Base-by-base conservation (phyloP, 2,329 filamentous ascomycete species). In the Acarospora socialis region DNA sequence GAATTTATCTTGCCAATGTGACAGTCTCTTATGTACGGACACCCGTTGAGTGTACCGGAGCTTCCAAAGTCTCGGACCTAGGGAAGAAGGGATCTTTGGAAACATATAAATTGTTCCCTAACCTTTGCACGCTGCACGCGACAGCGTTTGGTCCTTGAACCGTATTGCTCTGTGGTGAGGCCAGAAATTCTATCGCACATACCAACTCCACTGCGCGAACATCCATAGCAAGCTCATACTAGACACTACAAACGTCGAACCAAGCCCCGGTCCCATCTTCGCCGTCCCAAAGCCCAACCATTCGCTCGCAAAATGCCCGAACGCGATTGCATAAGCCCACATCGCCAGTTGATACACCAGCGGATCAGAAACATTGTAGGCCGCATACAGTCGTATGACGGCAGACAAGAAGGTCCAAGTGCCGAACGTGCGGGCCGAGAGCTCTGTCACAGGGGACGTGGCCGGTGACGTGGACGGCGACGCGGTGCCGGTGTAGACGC, bases 331-430 rank as follows among this genome's bases (percentile, higher is more conserved):
- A 53, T 87, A 92, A 5, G 81, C 90, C 69, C 77, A 81, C 43
- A 90, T 60, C 10, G 78, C 78, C 36, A 94, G 63, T 52, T 90
- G 70, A 55, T 92, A 94, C 33, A 86, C 64, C 26, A 70, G 66
- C 1, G 70, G 69, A 38, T 82, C 66, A 43, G 73, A 64, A 41
- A 92, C 72, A 54, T 92, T 66, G 59, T 92, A 92, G 20, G 81
- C 81, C 4, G 82, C 81, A 50, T 92, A 92, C 43, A 84, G 60
- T 32, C 86, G 73, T 26, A 92, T 68, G 30, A 92, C 61, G 36
- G 74, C 70, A 4, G 79, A 77, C 36, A 92, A 64, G 36, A 87
- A 67, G 0, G 86, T 92, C 77, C 84, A 94, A 18, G 81, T 90
- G 33, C 80, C 84, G 53, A 92, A 92, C 13, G 82, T 74, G 41